Percentiles rank a stretch among this genome's conserved stretches.
These are phyloP conservation scores for Xylaria sp. DNA, from an alignment of 2,329 filamentous ascomycete species.

Conservation along the genomic window DNA sequence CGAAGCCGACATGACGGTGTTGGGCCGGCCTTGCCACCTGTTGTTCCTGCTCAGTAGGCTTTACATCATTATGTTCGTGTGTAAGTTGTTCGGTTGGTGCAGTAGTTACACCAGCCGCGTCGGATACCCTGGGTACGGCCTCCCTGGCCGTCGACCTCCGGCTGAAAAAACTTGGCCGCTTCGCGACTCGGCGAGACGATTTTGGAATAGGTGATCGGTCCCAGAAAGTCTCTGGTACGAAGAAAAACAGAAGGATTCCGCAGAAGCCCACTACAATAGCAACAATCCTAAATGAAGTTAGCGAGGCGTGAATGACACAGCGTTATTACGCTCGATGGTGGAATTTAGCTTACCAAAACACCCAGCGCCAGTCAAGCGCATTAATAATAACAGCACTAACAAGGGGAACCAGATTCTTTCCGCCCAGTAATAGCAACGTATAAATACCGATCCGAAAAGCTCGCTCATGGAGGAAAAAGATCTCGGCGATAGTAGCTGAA, in stretches of 20 bases:
- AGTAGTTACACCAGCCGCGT: conserved; percentile 10
- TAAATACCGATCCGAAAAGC: conserved; percentile 92
- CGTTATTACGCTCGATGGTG: background rate
- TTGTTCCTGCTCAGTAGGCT: conserved; percentile 28
- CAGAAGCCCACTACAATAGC: conserved; percentile 81
- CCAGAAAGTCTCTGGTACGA: conserved; percentile 97
- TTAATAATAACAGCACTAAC: conserved; percentile 88
- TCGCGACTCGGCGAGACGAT: conserved; percentile 51
- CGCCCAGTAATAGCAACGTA: conserved; percentile 85
- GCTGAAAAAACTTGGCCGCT: conserved; percentile 59
- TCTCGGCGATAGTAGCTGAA: conserved; percentile 93
- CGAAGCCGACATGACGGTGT: conserved; percentile 67
- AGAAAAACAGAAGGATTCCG: conserved; percentile 80
- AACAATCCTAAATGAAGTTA: conserved; percentile 69
- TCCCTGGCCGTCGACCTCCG: conserved; percentile 58
- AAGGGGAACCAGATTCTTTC: conserved; percentile 89
- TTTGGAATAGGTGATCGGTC: conserved; percentile 74
- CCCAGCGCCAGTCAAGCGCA: conserved; percentile 84
- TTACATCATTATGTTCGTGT: conserved; percentile 19
- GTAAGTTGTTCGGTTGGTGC: background rate
- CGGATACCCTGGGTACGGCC: conserved; percentile 30
- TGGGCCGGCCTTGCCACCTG: conserved; percentile 23
- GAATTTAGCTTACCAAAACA: conserved; percentile 73
- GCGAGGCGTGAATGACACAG: conserved; percentile 12
- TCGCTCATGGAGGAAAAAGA: conserved; percentile 94